Evolutionary conservation across 495 filamentous ascomycete genomes (phyloP).

Genomic region (Aspergillus hancockii): DNA sequence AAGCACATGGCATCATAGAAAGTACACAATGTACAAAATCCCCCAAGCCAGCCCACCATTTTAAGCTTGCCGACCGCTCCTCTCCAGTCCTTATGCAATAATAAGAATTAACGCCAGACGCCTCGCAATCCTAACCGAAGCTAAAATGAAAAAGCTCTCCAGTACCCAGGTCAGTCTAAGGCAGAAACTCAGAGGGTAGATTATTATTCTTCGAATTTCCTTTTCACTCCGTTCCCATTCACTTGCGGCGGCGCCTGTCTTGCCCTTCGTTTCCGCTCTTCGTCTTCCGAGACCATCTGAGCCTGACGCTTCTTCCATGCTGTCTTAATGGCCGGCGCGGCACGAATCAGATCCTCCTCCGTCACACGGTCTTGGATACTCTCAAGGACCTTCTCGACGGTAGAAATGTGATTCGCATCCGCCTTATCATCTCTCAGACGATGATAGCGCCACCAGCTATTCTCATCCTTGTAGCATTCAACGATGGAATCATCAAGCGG

Average conservation of each 20-base stretch:
- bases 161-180: background rate
- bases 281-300: conserved; percentile 24
- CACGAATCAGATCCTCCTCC: conserved; percentile 62
- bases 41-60: background rate
- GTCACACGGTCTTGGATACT: conserved; percentile 76
- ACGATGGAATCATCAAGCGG: conserved; percentile 82
- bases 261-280: conserved; percentile 27
- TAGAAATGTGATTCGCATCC: conserved; percentile 84
- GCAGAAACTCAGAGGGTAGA: conserved; percentile 14
- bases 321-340: conserved; percentile 65
- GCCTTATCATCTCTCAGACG: conserved; percentile 88
- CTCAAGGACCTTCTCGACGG: conserved; percentile 76
- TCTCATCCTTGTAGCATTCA: conserved; percentile 78
- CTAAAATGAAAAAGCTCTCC: background rate
- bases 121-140: conserved; percentile 18
- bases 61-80: background rate
- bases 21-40: conserved; percentile 11
- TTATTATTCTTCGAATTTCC: conserved; percentile 49
- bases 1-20: conserved; percentile 11
- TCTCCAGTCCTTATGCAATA: background rate
- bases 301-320: conserved; percentile 68
- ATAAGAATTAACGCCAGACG: conserved; percentile 15
- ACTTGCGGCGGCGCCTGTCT: conserved; percentile 23
- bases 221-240: conserved; percentile 46
- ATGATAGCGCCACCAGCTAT: conserved; percentile 78